A percentile compares a stretch with the other conserved stretches of the same genome.
phyloP scores from a whole-genome alignment of 192 early-diverging fungal species.

The Anaeromyces robustus region DNA sequence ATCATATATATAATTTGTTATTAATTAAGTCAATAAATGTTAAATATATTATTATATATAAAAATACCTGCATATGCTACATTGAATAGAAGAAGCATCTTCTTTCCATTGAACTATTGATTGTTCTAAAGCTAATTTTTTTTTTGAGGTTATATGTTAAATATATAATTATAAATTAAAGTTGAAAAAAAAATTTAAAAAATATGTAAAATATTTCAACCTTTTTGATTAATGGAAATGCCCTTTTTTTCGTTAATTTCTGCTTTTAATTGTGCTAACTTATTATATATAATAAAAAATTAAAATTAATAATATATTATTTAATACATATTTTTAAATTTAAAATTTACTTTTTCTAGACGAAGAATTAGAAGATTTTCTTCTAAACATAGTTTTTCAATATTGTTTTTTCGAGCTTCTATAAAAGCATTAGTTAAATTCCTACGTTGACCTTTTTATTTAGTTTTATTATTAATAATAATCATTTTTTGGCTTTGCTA shows the following conservation, averaged over 20 bases:
- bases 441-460: background rate
- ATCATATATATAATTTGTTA: too few species aligned
- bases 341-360: background rate
- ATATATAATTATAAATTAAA: too few species aligned
- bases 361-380: background rate
- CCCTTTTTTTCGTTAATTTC: background rate
- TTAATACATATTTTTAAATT: too few species aligned
- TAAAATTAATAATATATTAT: too few species aligned
- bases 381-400: background rate
- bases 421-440: background rate
- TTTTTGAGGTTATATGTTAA: too few species aligned
- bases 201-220: background rate
- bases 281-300: too few species aligned
- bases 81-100: background rate
- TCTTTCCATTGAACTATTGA: background rate
- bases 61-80: background rate
- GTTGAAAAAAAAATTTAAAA: too few species aligned
- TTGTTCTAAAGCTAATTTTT: background rate
- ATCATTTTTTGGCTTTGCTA: too few species aligned
- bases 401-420: background rate
- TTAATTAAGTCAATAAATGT: too few species aligned
- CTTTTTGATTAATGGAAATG: background rate
- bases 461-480: background rate
- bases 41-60: too few species aligned
- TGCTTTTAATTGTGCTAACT: background rate